These are phyloP conservation scores for Chrysanthemum seticuspe DNA, from an alignment of 129 eudicot species.

Conservation along the genomic window DNA sequence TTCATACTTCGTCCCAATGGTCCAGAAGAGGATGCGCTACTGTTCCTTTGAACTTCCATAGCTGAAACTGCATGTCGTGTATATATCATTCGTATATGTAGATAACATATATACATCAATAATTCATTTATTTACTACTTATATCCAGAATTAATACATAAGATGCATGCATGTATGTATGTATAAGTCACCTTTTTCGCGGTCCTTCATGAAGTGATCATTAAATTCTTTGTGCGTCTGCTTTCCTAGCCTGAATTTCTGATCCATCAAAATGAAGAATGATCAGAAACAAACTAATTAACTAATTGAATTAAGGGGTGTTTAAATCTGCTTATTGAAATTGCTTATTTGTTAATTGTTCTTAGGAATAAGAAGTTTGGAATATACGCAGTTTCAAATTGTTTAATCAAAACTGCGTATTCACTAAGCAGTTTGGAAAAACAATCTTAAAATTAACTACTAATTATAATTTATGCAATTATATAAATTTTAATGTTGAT, in stretches of 20 bases:
- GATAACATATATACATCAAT: neutral
- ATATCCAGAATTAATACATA: neutral
- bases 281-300: too few species aligned
- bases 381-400: too few species aligned
- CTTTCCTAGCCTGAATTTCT: conserved; percentile 98
- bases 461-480: too few species aligned
- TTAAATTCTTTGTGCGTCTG: conserved; percentile 96
- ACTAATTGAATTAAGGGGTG: too few species aligned
- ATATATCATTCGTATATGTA: too few species aligned
- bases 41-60: conserved; percentile 72
- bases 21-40: conserved; percentile 77
- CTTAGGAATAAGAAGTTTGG: too few species aligned
- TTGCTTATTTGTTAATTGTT: too few species aligned
- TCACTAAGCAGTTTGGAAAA: too few species aligned
- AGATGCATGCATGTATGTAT: neutral
- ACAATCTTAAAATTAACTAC: too few species aligned
- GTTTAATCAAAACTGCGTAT: too few species aligned
- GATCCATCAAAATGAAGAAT: neutral
- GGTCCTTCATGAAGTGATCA: conserved; percentile 83
- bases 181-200: conserved; percentile 54
- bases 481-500: too few species aligned
- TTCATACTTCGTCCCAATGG: conserved; percentile 85
- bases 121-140: neutral
- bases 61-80: conserved; percentile 47
- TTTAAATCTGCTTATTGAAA: too few species aligned